These are phyloP conservation scores for Pythium sukuiense DNA, from an alignment of 352 stramenopile genomes.

Conservation along the genomic window DNA sequence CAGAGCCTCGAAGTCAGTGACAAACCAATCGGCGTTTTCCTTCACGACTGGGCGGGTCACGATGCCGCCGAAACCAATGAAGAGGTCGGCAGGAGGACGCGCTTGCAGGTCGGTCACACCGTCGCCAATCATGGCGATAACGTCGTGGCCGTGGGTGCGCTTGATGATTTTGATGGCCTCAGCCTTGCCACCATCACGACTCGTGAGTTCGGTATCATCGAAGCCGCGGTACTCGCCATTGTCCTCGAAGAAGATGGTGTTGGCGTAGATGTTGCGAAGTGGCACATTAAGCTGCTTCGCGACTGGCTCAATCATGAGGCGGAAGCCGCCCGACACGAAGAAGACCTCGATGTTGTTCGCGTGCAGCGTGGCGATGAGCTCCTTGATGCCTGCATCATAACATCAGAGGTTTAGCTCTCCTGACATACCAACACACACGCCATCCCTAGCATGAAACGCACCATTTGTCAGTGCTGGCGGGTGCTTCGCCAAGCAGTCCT, in stretches of 20 bases:
- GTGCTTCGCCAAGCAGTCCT: conserved; percentile 88
- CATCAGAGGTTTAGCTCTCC: background rate
- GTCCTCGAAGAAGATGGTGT: conserved; percentile 95
- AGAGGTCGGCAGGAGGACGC: conserved; percentile 94
- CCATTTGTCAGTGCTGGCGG: conserved; percentile 89
- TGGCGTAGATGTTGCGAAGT: conserved; percentile 95
- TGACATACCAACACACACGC: background rate
- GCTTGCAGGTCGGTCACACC: conserved; percentile 98
- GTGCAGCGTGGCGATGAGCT: conserved; percentile 90
- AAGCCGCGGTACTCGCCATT: conserved; percentile 92
- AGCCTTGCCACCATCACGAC: conserved; percentile 76
- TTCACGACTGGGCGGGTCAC: conserved; percentile 93
- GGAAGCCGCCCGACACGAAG: conserved; percentile 98
- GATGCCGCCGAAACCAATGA: conserved; percentile 98
- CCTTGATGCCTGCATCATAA: conserved; percentile 57
- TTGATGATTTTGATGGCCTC: conserved; percentile 90
- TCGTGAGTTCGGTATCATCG: conserved; percentile 94
- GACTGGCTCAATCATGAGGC: conserved; percentile 98
- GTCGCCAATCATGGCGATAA: conserved; percentile 98
- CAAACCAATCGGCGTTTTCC: conserved; percentile 96
- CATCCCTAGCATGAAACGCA: conserved; percentile 9
- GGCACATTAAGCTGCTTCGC: conserved; percentile 85
- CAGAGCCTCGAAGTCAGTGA: conserved; percentile 94
- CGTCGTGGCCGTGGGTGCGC: conserved; percentile 89
- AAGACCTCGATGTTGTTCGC: conserved; percentile 93